Evolutionary conservation across 805 yeast genomes (phyloP).

Genomic region (Torulaspora indica): DNA sequence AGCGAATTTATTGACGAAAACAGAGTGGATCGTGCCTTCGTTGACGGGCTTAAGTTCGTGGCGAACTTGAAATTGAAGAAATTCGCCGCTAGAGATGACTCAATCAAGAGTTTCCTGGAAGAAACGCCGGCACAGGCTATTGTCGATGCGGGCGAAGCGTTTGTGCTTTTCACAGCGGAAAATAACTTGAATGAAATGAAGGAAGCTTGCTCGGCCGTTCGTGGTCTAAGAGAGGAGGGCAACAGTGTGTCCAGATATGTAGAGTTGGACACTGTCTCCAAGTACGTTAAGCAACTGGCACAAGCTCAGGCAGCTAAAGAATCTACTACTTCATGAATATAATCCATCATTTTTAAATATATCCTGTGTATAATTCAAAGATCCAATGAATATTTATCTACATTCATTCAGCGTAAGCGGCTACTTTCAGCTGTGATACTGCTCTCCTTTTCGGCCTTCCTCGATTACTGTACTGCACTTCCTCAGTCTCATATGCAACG

Average conservation of each 20-base stretch:
- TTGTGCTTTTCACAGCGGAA: slow-evolving; percentile 45
- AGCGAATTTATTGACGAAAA: slow-evolving; percentile 59
- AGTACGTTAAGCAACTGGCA: slow-evolving; percentile 30
- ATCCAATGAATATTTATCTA: background rate
- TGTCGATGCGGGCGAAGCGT: slow-evolving; percentile 41
- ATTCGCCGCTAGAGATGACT: slow-evolving; percentile 46
- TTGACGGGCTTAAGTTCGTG: slow-evolving; percentile 62
- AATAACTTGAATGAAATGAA: slow-evolving; percentile 39
- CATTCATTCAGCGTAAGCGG: slow-evolving; percentile 3
- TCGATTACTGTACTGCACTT: slow-evolving; percentile 3
- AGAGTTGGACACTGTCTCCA: slow-evolving; percentile 37
- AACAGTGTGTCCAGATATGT: slow-evolving; percentile 33
- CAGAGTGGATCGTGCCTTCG: slow-evolving; percentile 52
- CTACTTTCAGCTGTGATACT: slow-evolving; percentile 1
- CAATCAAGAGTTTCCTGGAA: slow-evolving; percentile 35
- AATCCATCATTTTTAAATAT: slow-evolving; percentile 1
- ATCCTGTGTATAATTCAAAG: slow-evolving; percentile 7
- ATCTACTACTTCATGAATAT: slow-evolving; percentile 4
- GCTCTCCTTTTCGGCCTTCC: slow-evolving; percentile 27
- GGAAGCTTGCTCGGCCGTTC: slow-evolving; percentile 41
- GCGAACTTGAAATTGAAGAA: slow-evolving; percentile 63
- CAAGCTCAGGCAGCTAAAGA: slow-evolving; percentile 16
- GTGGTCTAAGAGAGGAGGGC: slow-evolving; percentile 44
- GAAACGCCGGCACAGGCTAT: slow-evolving; percentile 28
- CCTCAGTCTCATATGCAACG: background rate